Evolutionary conservation across 441 rosid species (phyloP).

Genomic region (Populus hybrid): DNA sequence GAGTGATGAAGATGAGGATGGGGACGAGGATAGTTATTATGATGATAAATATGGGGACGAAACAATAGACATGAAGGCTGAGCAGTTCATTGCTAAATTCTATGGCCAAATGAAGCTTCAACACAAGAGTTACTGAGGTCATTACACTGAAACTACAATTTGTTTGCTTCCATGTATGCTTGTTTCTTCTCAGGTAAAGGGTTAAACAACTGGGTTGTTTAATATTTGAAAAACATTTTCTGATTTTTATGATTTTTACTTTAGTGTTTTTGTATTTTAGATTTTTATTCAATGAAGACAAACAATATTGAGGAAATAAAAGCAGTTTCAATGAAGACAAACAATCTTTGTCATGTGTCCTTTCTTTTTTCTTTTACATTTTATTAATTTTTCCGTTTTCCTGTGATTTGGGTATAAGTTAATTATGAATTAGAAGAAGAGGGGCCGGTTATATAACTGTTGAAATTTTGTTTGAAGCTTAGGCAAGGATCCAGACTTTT

Average conservation of each 20-base stretch:
- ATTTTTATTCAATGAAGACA: too few relatives aligned
- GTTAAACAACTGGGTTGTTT: not conserved
- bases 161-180: too few relatives aligned
- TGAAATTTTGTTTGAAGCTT: too few relatives aligned
- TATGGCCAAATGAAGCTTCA: slow-evolving; percentile 17
- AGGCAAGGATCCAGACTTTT: too few relatives aligned
- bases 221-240: too few relatives aligned
- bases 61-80: slow-evolving; percentile 15
- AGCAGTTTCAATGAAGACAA: too few relatives aligned
- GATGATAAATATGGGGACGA: slow-evolving; percentile 9
- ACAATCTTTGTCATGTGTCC: not conserved
- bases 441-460: too few relatives aligned
- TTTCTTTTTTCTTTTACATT: not conserved
- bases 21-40: not conserved
- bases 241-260: too few relatives aligned
- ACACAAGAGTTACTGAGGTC: not conserved
- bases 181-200: not conserved
- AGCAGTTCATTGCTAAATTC: slow-evolving; percentile 8
- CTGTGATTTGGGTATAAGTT: not conserved
- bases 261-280: not conserved
- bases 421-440: not conserved
- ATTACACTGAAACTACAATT: too few relatives aligned
- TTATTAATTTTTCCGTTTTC: not conserved
- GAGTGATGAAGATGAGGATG: not conserved
- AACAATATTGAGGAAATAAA: too few relatives aligned